Percentiles rank a stretch among this genome's conserved stretches.
phyloP scores from a whole-genome alignment of 352 stramenopile genomes.

The Saprolegnia diclina region DNA sequence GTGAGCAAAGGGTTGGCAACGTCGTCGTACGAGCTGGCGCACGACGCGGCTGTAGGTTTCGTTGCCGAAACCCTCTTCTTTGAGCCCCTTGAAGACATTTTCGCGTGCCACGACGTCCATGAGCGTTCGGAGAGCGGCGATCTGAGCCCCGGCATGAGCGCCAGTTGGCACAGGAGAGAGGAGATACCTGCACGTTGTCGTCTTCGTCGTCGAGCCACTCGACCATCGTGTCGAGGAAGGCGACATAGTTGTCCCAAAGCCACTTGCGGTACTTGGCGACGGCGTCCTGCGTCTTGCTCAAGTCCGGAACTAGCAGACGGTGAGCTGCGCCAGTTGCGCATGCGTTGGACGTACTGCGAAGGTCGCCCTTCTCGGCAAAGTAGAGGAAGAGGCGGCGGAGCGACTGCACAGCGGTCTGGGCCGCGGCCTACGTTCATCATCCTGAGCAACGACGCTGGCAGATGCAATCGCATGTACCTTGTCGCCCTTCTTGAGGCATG shows the following conservation, averaged over 20 bases:
- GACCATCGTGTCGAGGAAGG: constrained; percentile 80
- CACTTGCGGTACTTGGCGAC: constrained; percentile 74
- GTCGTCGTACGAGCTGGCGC: constrained; percentile 42
- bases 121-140: constrained; percentile 75
- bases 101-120: constrained; percentile 86
- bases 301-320: constrained; percentile 21
- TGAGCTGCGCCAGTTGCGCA: neutral
- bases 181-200: constrained; percentile 54
- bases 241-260: constrained; percentile 75
- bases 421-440: constrained; percentile 33
- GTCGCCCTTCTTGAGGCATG: constrained; percentile 62
- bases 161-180: neutral
- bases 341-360: constrained; percentile 33
- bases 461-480: constrained; percentile 33
- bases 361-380: constrained; percentile 77
- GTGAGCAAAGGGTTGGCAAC: neutral
- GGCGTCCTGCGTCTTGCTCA: constrained; percentile 34
- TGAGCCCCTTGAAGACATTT: constrained; percentile 37
- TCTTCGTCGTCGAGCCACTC: constrained; percentile 51
- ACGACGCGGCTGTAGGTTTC: constrained; percentile 80
- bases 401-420: constrained; percentile 71
- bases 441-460: neutral
- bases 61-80: constrained; percentile 53
- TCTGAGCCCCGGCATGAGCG: no score
- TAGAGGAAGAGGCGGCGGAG: constrained; percentile 73